Base-by-base conservation (phyloP, 2,329 filamentous ascomycete species). In the Botrytis tulipae region DNA sequence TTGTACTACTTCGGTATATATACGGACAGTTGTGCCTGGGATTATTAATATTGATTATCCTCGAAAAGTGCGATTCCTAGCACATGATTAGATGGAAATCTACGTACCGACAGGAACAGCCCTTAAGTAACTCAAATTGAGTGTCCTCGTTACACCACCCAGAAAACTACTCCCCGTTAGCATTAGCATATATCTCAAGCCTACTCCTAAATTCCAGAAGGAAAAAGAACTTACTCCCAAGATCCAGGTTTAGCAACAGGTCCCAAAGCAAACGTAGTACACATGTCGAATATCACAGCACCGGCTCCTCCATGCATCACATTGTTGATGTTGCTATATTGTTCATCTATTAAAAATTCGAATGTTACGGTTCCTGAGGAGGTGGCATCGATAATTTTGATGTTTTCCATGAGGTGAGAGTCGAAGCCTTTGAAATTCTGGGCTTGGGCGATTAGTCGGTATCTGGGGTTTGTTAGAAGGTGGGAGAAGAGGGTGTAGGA, bases 281-380 rank as follows among this genome's bases (percentile, higher is more conserved):
- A 83, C 80, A 89, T 86, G 77, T 90, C 88, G 74, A 87, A 87
- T 61, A 88, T 85, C 8, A 87, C 80, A 0, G 85, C 84, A 3
- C 86, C 86, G 3, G 86, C 86, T 10, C 86, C 87, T 32, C 87
- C 87, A 77, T 89, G 87, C 75, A 89, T 82, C 46, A 84, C 85
- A 2, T 83, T 83, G 46, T 82, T 81, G 62, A 82, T 78, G 78
- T 88, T 88, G 74, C 83, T 83, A 70, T 87, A 84, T 65, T 80
- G 78, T 18, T 78, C 77, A 16, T 84, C 82, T 25, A 87, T 84
- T 5, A 77, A 80, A 74, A 88, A 82, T 35, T 81, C 82, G 77
- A 84, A 87, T 7, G 83, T 82, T 3, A 81, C 82, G 0, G 81
- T 82, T 16, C 83, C 80, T 22, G 77, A 75, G 0, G 78, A 18